Evolutionary conservation across 805 yeast genomes (phyloP).

Genomic region (Starmera caribaea): DNA sequence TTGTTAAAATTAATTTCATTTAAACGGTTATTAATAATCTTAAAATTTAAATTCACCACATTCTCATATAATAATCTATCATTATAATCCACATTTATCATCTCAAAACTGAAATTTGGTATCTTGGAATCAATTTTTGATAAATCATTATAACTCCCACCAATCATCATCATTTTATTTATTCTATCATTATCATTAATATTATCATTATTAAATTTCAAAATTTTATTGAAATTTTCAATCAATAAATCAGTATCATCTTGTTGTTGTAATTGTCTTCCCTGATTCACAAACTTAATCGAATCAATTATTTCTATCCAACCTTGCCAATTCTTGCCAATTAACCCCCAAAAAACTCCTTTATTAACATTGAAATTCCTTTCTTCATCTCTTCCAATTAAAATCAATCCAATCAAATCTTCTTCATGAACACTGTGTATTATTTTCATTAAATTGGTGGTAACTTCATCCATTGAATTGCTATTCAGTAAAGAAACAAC

Average conservation of each 20-base stretch:
- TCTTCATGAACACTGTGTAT: conserved; percentile 20
- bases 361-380: conserved; percentile 26
- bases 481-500: conserved; percentile 31
- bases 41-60: too few species aligned
- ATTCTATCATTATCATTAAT: neutral
- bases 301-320: conserved; percentile 33
- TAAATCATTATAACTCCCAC: neutral
- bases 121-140: neutral
- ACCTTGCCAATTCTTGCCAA: conserved; percentile 35
- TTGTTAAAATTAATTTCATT: too few species aligned
- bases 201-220: neutral
- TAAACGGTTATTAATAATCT: too few species aligned
- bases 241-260: conserved; percentile 7
- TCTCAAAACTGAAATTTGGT: too few species aligned
- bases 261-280: too few species aligned
- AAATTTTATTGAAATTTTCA: conserved; percentile 16
- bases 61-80: too few species aligned
- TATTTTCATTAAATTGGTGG: conserved; percentile 17
- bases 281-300: too few species aligned
- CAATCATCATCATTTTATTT: neutral
- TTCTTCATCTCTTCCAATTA: conserved; percentile 35
- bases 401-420: conserved; percentile 39
- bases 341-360: conserved; percentile 36
- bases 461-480: conserved; percentile 18
- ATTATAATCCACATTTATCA: too few species aligned